phyloP scores from a whole-genome alignment of 2,329 filamentous ascomycete genomes.

The Penicillium sp. region DNA sequence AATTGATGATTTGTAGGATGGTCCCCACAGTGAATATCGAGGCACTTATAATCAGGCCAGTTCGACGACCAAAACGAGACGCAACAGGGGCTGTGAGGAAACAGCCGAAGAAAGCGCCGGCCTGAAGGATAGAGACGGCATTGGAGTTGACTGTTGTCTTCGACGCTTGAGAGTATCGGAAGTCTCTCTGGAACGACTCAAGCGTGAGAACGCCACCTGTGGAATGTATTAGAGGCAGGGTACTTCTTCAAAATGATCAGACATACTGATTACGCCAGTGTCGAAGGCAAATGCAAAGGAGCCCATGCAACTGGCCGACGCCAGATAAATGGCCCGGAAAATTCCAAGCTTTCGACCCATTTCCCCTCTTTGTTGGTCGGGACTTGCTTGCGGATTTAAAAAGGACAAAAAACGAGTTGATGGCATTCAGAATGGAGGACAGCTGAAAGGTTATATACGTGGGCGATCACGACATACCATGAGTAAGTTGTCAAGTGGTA shows the following conservation, averaged over 20 bases:
- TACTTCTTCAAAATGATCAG: background rate
- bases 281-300: constrained; percentile 48
- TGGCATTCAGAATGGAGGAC: background rate
- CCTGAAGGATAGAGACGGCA: constrained; percentile 55
- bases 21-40: constrained; percentile 43
- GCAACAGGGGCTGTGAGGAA: constrained; percentile 54
- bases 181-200: constrained; percentile 48
- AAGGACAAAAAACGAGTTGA: background rate
- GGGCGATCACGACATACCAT: constrained; percentile 3
- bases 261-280: constrained; percentile 43
- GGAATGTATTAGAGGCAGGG: constrained; percentile 1
- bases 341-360: constrained; percentile 42
- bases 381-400: background rate
- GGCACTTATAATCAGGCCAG: constrained; percentile 50
- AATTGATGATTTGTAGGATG: constrained; percentile 54
- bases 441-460: background rate
- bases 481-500: background rate
- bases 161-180: constrained; percentile 39
- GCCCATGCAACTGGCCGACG: constrained; percentile 43
- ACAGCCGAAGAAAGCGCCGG: constrained; percentile 58
- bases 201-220: constrained; percentile 52
- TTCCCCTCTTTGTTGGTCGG: background rate
- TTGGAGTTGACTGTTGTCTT: constrained; percentile 52
- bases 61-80: constrained; percentile 50
- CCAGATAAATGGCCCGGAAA: constrained; percentile 43